Evolutionary conservation across 108 stramenopile species (phyloP).

Genomic region (Skeletonema grethae): DNA sequence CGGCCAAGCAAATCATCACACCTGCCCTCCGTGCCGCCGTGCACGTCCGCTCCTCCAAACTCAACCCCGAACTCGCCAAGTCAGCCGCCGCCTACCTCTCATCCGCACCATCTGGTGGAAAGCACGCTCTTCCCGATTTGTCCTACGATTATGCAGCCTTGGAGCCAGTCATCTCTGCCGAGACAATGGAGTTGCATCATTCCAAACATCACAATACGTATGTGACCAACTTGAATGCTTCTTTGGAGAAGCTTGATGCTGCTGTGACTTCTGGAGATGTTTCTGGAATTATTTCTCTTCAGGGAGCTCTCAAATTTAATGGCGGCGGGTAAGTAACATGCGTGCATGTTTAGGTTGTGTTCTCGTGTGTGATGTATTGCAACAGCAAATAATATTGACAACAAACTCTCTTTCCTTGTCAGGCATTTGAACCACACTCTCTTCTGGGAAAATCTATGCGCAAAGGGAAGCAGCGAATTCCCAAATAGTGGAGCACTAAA

Average conservation of each 20-base stretch:
- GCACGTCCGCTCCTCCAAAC: conserved; percentile 75
- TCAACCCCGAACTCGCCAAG: conserved; percentile 62
- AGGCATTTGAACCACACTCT: conserved; percentile 90
- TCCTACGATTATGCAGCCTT: conserved; percentile 90
- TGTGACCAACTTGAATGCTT: conserved; percentile 90
- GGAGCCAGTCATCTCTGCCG: conserved; percentile 89
- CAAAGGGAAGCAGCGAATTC: conserved; percentile 48
- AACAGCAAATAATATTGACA: neutral
- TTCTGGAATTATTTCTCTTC: conserved; percentile 70
- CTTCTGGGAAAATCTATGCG: conserved; percentile 96
- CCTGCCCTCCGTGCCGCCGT: conserved; percentile 77
- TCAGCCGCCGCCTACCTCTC: conserved; percentile 73
- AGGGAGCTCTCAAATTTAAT: conserved; percentile 96
- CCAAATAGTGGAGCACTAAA: conserved; percentile 57
- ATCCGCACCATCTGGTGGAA: conserved; percentile 61
- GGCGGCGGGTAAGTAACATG: conserved; percentile 93
- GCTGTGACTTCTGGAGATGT: conserved; percentile 80
- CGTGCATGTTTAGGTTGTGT: neutral
- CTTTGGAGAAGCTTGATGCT: conserved; percentile 86
- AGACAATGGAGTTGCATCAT: conserved; percentile 96
- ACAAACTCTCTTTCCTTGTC: neutral
- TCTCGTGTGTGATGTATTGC: neutral
- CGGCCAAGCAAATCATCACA: conserved; percentile 58
- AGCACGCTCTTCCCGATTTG: conserved; percentile 84
- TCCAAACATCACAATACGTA: conserved; percentile 94